phyloP scores from a whole-genome alignment of 768 basidiomycete genomes.

The Rubroboletus pulcherrimus region DNA sequence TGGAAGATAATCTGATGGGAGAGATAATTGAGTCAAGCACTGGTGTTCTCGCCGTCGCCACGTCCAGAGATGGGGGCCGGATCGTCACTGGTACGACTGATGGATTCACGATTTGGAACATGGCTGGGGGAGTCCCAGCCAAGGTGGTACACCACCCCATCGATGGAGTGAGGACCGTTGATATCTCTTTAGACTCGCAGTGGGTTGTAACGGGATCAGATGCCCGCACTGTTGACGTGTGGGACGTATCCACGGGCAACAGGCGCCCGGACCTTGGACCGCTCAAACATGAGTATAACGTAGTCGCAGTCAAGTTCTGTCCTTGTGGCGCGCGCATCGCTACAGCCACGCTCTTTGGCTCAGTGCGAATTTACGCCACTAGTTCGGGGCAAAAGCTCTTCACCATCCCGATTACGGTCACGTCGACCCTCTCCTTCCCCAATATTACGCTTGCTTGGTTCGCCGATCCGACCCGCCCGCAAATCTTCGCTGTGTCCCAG shows the following conservation, averaged over 20 bases:
- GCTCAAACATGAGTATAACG: conserved; percentile 17
- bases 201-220: conserved; percentile 20
- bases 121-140: background rate
- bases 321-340: conserved; percentile 16
- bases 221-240: conserved; percentile 7
- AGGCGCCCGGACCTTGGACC: background rate
- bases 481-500: conserved; percentile 14
- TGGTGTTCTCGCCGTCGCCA: conserved; percentile 5
- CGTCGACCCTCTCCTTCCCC: background rate
- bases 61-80: conserved; percentile 8
- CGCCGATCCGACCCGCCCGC: background rate
- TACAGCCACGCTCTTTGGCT: conserved; percentile 20
- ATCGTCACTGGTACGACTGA: conserved; percentile 7
- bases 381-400: conserved; percentile 10
- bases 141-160: background rate
- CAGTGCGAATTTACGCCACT: conserved; percentile 11
- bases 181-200: conserved; percentile 18
- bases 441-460: conserved; percentile 13
- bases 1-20: conserved; percentile 5
- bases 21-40: conserved; percentile 2
- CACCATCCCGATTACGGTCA: conserved; percentile 16
- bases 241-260: conserved; percentile 15
- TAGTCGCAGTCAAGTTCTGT: conserved; percentile 19
- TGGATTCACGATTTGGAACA: conserved; percentile 14
- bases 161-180: conserved; percentile 12